A percentile compares a stretch with the other conserved stretches of the same genome.
Conservation (phyloP, 2,329 filamentous ascomycete genomes). For the Stemphylium lycopersici region DNA sequence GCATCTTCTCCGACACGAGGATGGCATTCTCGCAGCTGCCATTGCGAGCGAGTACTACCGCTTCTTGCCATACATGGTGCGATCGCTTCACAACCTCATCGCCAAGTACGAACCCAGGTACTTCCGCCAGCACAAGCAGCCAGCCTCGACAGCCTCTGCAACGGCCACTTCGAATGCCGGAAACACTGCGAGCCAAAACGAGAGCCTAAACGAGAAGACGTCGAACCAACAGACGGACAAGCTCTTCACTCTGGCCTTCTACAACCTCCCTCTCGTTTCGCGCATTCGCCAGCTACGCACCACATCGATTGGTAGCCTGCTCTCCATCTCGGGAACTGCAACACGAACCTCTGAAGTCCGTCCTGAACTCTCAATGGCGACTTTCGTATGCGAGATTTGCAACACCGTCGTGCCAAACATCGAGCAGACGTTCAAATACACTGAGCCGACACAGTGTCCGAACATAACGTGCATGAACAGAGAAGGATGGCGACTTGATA, state of each 20-base stretch:
- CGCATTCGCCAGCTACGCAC: constrained; percentile 86
- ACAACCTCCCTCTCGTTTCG: constrained; percentile 88
- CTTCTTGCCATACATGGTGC: constrained; percentile 88
- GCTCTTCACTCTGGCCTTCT: constrained; percentile 90
- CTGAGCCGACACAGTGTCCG: constrained; percentile 93
- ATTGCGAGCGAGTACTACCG: constrained; percentile 93
- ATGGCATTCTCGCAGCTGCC: constrained; percentile 81
- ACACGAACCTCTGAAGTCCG: constrained; percentile 96
- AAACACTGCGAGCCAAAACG: constrained; percentile 64
- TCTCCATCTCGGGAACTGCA: constrained; percentile 95
- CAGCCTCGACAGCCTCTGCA: constrained; percentile 73
- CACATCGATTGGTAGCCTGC: constrained; percentile 85
- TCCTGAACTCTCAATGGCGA: constrained; percentile 88
- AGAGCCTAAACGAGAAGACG: constrained; percentile 70
- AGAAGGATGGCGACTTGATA: constrained; percentile 93
- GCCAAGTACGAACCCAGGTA: constrained; percentile 93
- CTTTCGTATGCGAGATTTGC: constrained; percentile 90
- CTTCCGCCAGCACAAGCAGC: constrained; percentile 89
- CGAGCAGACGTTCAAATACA: constrained; percentile 97
- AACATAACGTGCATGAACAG: constrained; percentile 88
- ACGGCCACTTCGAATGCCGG: constrained; percentile 68
- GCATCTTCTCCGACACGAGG: constrained; percentile 78
- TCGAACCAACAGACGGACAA: constrained; percentile 96
- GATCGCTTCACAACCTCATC: constrained; percentile 89
- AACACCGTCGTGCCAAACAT: constrained; percentile 85